Evolutionary conservation across 176 grass and related monocot species (phyloP).

Genomic region (Lolium rigidum): DNA sequence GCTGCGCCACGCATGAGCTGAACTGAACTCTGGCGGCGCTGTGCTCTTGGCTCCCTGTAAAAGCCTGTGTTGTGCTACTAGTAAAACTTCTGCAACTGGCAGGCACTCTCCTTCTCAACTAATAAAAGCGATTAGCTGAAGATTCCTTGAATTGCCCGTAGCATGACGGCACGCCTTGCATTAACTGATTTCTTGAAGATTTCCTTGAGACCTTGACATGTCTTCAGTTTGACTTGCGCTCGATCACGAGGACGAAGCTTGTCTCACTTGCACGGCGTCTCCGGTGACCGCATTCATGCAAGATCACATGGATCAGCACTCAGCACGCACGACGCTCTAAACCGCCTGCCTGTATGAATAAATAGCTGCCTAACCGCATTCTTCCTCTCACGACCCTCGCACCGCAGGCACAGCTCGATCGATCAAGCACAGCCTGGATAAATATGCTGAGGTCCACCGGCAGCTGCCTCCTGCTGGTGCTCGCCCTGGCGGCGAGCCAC

Average conservation of each 20-base stretch:
- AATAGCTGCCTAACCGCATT: not conserved
- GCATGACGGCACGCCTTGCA: not conserved
- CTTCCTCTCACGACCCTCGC: not conserved
- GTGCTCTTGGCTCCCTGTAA: not conserved
- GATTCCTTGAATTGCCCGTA: not conserved
- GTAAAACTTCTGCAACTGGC: not conserved
- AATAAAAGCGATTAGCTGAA: not conserved
- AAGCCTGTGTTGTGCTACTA: not conserved
- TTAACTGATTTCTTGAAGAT: too few species aligned
- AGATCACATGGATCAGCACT: not conserved
- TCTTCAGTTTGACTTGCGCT: too few species aligned
- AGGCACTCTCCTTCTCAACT: too few species aligned
- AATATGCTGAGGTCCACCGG: constrained; percentile 7
- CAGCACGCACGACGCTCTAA: not conserved
- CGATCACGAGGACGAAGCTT: not conserved
- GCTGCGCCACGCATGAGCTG: not conserved
- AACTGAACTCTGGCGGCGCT: not conserved
- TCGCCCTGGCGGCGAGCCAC: constrained; percentile 34
- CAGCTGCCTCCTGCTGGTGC: not conserved
- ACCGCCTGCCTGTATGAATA: not conserved
- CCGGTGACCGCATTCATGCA: not conserved
- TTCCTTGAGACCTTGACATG: not conserved
- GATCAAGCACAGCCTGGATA: not conserved
- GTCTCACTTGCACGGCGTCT: too few species aligned
- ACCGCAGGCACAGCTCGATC: not conserved